Evolutionary conservation across 352 stramenopile species (phyloP), one percentile per base, ranked within the genome.

Genomic region (Phytopythium montanum): DNA sequence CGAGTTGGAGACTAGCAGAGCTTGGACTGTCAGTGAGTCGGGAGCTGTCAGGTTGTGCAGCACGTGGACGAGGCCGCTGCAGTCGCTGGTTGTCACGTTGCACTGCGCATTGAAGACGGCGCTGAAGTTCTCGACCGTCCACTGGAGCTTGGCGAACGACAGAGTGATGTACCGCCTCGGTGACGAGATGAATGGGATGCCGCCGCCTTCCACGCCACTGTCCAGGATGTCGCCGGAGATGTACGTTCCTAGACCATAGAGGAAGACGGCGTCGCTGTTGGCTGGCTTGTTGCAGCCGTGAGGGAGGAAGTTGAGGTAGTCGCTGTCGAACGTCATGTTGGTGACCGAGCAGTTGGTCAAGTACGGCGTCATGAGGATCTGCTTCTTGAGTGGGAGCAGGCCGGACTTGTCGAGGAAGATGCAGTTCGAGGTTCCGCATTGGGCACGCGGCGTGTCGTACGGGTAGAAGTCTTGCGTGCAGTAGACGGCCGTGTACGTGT

Each of bases 311-410:
- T 72, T 77, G 25, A 66, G 54, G 19, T 67, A 71, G 42, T 79
- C 68, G 25, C 48, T 66, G 34, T 53, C 55, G 64, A 80, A 82
- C 18, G 65, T 63, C 56, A 82, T 62, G 41, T 70, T 42, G 0
- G 52, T 57, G 10, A 81, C 48, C 0, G 66, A 69, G 60, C 72
- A 84, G 62, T 72, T 66, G 33, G 65, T 66, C 48, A 69, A 44
- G 61, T 77, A 84, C 19, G 74, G 72, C 45, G 77, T 44, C n/a
- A 79, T 48, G 14, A 67, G 26, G n/a, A 84, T 60, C 58, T 81
- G 66, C 26, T 65, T 65, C 31, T 76, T 74, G 34, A 81, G 54
- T 8, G 59, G n/a, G 25, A 71, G 44, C n/a, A 73, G 64, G 2
- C 59, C 50, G 2, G 69, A 74, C 13, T 63, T 34, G 55, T 84